phyloP scores from a whole-genome alignment of 2,329 filamentous ascomycete species.

The Pseudogymnoascus sp. region DNA sequence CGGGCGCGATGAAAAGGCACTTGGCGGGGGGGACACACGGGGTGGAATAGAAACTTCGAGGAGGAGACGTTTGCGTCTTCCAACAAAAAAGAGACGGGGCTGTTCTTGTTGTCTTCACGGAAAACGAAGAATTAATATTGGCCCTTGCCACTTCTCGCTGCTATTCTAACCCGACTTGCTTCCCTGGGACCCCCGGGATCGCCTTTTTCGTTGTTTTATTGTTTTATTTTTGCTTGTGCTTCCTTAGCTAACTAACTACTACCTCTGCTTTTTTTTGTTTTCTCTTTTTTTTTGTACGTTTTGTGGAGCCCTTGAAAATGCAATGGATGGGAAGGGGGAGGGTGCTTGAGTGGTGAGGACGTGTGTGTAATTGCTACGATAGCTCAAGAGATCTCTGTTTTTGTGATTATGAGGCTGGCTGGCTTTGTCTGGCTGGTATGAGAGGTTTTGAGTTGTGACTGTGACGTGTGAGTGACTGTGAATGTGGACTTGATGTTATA shows the following conservation, averaged over 20 bases:
- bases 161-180: background rate
- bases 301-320: conserved; percentile 11
- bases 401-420: conserved; percentile 2
- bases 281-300: conserved; percentile 5
- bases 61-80: conserved; percentile 1
- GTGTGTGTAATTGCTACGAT: conserved; percentile 10
- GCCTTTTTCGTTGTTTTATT: conserved; percentile 7
- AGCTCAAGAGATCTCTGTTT: conserved; percentile 10
- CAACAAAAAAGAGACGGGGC: background rate
- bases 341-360: conserved; percentile 10
- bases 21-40: background rate
- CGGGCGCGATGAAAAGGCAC: conserved; percentile 3
- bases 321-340: conserved; percentile 7
- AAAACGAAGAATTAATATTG: conserved; percentile 8
- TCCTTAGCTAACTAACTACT: conserved; percentile 8
- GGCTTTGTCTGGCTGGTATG: background rate
- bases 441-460: background rate
- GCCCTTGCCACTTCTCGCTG: conserved; percentile 9
- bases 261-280: conserved; percentile 3
- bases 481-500: too few species aligned
- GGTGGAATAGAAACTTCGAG: conserved; percentile 2
- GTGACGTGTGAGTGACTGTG: background rate
- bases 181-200: background rate
- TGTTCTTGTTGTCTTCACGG: conserved; percentile 11
- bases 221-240: conserved; percentile 7